phyloP scores from a whole-genome alignment of 805 yeast genomes.

The Pichia thaimueangensis region DNA sequence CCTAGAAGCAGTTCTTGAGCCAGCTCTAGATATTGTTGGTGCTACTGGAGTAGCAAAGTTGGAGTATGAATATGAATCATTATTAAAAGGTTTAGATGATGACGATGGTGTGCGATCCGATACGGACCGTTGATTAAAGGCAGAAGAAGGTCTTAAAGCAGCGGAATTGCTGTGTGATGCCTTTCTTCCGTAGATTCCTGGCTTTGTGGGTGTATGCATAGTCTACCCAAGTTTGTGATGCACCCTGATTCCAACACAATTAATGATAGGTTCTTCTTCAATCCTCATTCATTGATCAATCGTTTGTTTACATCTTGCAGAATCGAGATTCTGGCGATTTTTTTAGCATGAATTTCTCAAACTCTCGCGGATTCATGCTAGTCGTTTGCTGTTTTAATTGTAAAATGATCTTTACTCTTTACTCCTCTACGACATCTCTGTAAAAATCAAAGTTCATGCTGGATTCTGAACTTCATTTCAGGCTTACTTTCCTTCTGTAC shows the following conservation, averaged over 20 bases:
- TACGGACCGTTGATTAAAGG: background rate
- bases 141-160: conserved; percentile 1
- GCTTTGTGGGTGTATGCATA: conserved; percentile 7
- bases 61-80: background rate
- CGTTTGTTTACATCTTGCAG: conserved; percentile 2
- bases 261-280: background rate
- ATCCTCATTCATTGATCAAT: background rate
- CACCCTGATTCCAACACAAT: too few relatives aligned
- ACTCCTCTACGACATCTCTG: background rate
- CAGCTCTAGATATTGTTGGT: background rate
- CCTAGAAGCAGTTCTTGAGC: conserved; percentile 2
- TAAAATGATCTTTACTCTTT: background rate
- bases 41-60: background rate
- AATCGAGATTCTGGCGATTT: too few relatives aligned
- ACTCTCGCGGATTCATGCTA: too few relatives aligned
- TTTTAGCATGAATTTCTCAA: too few relatives aligned
- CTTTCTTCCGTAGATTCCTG: background rate
- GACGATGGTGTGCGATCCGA: background rate
- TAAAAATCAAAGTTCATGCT: too few relatives aligned
- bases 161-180: background rate
- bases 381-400: too few relatives aligned
- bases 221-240: too few relatives aligned
- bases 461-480: too few relatives aligned
- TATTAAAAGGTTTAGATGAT: background rate
- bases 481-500: too few relatives aligned